A percentile compares a stretch with the other conserved stretches of the same genome.
Evolutionary conservation across 805 yeast species (phyloP).

Genomic region (Peterozyma xylosa): DNA sequence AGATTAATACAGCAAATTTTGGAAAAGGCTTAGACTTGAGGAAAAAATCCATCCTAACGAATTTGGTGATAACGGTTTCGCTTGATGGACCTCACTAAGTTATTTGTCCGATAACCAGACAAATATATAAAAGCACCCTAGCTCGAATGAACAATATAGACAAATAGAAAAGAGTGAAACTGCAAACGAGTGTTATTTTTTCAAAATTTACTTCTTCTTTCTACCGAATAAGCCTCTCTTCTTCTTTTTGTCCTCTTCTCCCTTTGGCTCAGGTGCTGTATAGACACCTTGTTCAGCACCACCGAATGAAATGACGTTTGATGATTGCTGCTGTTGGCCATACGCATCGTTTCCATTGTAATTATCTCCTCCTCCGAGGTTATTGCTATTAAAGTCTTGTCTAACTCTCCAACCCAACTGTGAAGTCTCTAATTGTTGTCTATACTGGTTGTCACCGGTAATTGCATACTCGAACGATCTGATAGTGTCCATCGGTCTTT

Average conservation of each 20-base stretch:
- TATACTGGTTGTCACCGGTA: conserved; percentile 76
- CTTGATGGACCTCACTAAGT: no score
- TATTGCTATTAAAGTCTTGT: conserved; percentile 51
- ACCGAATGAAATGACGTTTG: conserved; percentile 7
- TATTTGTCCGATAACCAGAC: no score
- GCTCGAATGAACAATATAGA: no score
- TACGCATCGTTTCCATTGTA: conserved; percentile 16
- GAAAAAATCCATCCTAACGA: no score
- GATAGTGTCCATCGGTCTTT: conserved; percentile 94
- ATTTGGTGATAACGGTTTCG: no score
- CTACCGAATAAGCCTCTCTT: conserved; percentile 78
- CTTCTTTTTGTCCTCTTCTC: conserved; percentile 49
- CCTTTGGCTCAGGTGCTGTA: conserved; percentile 40
- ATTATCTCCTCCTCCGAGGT: conserved; percentile 24
- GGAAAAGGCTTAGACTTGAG: no score
- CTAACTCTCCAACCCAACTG: conserved; percentile 83
- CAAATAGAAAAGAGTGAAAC: no score
- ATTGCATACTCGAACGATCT: conserved; percentile 90
- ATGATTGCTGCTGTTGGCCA: neutral
- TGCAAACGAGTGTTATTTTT: no score
- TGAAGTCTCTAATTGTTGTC: conserved; percentile 74
- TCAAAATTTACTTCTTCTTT: conserved; percentile 20
- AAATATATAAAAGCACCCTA: no score
- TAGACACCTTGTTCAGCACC: conserved; percentile 51
- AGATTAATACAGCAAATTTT: no score